A percentile compares a stretch with the other conserved stretches of the same genome.
phyloP scores from a whole-genome alignment of 148 eudicot genomes.

The Vaccinium myrtillus region DNA sequence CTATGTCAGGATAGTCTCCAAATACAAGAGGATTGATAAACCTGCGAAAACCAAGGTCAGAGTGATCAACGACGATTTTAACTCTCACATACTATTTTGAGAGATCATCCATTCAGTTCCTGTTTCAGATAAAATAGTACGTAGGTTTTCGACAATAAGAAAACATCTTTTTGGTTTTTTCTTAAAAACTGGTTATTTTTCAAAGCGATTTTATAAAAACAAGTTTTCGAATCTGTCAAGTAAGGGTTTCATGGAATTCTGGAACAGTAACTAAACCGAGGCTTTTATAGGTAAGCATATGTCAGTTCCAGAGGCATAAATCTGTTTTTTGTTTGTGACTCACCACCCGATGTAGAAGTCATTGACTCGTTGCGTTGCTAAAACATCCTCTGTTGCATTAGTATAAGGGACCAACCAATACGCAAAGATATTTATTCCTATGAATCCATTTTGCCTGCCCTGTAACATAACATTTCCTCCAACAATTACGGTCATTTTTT shows the following conservation, averaged over 20 bases:
- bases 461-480: constrained; percentile 16
- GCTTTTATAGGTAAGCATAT: background rate
- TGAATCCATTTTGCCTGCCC: constrained; percentile 50
- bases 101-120: background rate
- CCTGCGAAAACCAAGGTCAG: constrained; percentile 24
- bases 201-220: background rate
- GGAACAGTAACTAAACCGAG: too few relatives aligned
- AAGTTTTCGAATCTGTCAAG: background rate
- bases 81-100: background rate
- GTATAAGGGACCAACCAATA: constrained; percentile 31
- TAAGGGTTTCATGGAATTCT: background rate
- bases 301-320: background rate
- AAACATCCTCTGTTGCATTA: constrained; percentile 37
- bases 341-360: constrained; percentile 60
- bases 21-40: constrained; percentile 48
- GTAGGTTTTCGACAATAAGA: background rate
- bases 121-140: background rate
- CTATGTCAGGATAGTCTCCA: constrained; percentile 58
- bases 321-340: background rate
- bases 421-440: constrained; percentile 51
- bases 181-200: background rate
- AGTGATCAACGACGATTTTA: background rate
- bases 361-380: constrained; percentile 46
- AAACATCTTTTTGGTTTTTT: background rate
- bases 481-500: background rate